Conservation (phyloP, 2,329 filamentous ascomycete genomes). For the Nemania sp. region DNA sequence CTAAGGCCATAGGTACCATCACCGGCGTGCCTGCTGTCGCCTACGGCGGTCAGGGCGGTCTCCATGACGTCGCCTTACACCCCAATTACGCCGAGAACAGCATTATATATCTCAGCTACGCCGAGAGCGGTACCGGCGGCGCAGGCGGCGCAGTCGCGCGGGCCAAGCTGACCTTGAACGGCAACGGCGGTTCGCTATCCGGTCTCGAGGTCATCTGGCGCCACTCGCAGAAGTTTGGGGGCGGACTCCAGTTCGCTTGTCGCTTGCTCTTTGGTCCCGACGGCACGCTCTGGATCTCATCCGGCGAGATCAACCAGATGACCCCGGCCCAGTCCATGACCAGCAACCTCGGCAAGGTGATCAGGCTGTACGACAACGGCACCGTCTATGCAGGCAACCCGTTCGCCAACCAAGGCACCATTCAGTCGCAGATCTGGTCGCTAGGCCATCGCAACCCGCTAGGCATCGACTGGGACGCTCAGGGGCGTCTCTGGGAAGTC, state of each 20-base stretch:
- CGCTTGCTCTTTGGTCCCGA: slow-evolving; percentile 21
- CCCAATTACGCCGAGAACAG: slow-evolving; percentile 20
- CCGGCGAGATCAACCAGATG: slow-evolving; percentile 25
- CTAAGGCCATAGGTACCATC: slow-evolving; percentile 14
- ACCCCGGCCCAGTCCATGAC: slow-evolving; percentile 24
- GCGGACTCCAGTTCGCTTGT: slow-evolving; percentile 24
- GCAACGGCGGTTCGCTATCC: slow-evolving; percentile 20
- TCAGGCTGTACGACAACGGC: slow-evolving; percentile 23
- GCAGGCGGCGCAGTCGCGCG: slow-evolving; percentile 20
- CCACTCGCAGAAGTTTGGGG: slow-evolving; percentile 19
- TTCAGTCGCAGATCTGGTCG: slow-evolving; percentile 24
- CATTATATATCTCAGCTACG: slow-evolving; percentile 23
- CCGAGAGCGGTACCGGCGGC: slow-evolving; percentile 17
- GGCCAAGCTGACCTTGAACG: slow-evolving; percentile 18
- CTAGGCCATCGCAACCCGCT: slow-evolving; percentile 24
- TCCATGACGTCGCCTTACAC: slow-evolving; percentile 23
- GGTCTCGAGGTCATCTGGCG: slow-evolving; percentile 21
- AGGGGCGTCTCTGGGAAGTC: slow-evolving; percentile 24
- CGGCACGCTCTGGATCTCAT: slow-evolving; percentile 23
- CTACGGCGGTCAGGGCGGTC: slow-evolving; percentile 22
- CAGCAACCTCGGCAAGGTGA: slow-evolving; percentile 21
- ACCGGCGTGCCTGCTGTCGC: slow-evolving; percentile 20
- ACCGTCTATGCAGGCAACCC: slow-evolving; percentile 22
- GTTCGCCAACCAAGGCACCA: slow-evolving; percentile 19
- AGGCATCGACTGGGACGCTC: slow-evolving; percentile 23